These are phyloP conservation scores for Gleditsia sinensis DNA, from an alignment of 306 rosid species.

Conservation along the genomic window DNA sequence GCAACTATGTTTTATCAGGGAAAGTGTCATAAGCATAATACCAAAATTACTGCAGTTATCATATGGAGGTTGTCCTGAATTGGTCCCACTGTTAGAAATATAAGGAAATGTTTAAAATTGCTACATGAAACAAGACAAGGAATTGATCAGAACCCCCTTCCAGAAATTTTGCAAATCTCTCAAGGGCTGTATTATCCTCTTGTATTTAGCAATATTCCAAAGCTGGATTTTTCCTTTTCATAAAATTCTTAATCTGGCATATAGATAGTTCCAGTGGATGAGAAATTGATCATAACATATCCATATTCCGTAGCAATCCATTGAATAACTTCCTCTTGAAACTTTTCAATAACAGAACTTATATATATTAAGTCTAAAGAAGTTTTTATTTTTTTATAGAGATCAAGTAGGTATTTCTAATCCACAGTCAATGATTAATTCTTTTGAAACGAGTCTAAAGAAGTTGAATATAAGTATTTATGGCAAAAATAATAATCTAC, in stretches of 20 bases:
- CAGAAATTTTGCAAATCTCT: not conserved
- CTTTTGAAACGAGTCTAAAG: not conserved
- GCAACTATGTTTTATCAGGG: not conserved
- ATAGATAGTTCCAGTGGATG: too few relatives aligned
- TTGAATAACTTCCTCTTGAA: too few relatives aligned
- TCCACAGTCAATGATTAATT: too few relatives aligned
- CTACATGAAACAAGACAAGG: not conserved
- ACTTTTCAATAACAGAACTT: too few relatives aligned
- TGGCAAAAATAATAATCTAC: slow-evolving; percentile 5
- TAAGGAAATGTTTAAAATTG: not conserved
- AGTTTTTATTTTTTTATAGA: too few relatives aligned
- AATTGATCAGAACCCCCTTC: not conserved
- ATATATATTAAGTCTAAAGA: too few relatives aligned
- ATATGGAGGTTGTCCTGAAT: not conserved
- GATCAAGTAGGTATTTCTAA: too few relatives aligned
- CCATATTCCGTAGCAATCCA: too few relatives aligned
- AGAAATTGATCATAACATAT: too few relatives aligned
- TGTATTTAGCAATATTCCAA: not conserved
- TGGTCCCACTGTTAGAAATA: not conserved
- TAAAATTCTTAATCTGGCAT: too few relatives aligned
- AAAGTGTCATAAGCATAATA: not conserved
- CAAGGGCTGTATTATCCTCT: not conserved
- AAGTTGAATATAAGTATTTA: not conserved
- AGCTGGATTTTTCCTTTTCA: too few relatives aligned
- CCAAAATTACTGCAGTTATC: not conserved